phyloP scores from a whole-genome alignment of 495 filamentous ascomycete genomes.

The Lentithecium fluviatile region DNA sequence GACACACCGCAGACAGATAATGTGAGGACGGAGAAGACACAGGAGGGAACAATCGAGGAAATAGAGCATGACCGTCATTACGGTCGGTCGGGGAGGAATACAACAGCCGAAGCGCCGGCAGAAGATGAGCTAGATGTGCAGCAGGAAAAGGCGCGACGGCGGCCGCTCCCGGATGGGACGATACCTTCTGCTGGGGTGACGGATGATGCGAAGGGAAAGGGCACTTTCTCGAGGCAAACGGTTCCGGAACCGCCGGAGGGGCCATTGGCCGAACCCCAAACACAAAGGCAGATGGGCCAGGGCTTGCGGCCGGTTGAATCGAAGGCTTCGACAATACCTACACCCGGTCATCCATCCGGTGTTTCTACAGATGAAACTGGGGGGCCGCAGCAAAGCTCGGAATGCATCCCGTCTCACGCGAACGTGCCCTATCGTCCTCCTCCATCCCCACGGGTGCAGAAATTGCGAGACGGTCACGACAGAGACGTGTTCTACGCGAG shows the following conservation, averaged over 20 bases:
- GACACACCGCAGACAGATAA: conserved; percentile 33
- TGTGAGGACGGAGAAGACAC: conserved; percentile 17
- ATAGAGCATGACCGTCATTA: conserved; percentile 51
- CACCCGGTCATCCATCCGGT: conserved; percentile 8
- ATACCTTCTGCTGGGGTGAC: conserved; percentile 39
- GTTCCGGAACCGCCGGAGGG: conserved; percentile 34
- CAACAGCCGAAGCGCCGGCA: conserved; percentile 35
- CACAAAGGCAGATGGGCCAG: conserved; percentile 6
- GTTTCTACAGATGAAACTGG: conserved; percentile 46
- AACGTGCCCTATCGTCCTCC: conserved; percentile 41
- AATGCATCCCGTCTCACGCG: conserved; percentile 55
- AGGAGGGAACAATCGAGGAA: conserved; percentile 34
- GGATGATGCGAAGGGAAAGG: conserved; percentile 17
- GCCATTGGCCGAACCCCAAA: conserved; percentile 25
- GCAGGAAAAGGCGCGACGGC: conserved; percentile 46
- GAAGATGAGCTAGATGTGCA: conserved; percentile 42
- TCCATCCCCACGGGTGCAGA: conserved; percentile 24
- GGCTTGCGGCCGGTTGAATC: conserved; percentile 39
- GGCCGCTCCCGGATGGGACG: conserved; percentile 49
- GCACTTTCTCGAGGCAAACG: conserved; percentile 27
- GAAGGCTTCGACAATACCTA: conserved; percentile 38
- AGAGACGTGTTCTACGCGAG: conserved; percentile 62
- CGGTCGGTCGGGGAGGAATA: conserved; percentile 39
- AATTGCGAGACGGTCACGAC: conserved; percentile 44
- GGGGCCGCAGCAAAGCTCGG: conserved; percentile 53